Percentiles rank a stretch among this genome's conserved stretches.
Conservation (phyloP, 2,329 filamentous ascomycete genomes). For the Kalmusia sp. region DNA sequence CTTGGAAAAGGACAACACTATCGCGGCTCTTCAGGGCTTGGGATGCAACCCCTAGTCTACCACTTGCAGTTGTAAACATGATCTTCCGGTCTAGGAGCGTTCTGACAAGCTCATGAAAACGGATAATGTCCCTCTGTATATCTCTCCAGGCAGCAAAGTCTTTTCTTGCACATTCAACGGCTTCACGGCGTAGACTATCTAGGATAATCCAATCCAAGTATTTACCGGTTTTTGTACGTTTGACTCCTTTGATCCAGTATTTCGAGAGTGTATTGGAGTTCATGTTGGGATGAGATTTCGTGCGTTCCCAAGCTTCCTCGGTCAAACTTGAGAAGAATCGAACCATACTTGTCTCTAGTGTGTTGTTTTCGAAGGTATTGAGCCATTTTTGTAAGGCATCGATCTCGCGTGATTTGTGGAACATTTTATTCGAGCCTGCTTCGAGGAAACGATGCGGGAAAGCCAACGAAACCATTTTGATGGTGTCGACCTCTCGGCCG, state of each 20-base stretch:
- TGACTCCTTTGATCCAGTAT: background rate
- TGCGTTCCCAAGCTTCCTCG: background rate
- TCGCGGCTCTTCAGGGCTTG: background rate
- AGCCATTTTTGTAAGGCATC: background rate
- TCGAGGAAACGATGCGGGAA: background rate
- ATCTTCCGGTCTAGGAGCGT: slow-evolving; percentile 3
- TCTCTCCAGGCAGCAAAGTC: background rate
- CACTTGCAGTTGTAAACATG: background rate
- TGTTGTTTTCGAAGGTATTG: background rate
- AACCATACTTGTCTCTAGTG: background rate
- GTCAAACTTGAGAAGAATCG: background rate
- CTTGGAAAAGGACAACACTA: slow-evolving; percentile 1
- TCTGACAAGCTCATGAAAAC: background rate
- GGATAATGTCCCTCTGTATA: background rate
- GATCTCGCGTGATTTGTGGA: background rate
- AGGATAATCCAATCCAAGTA: too few species aligned
- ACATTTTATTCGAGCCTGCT: background rate
- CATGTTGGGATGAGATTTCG: background rate
- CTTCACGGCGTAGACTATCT: background rate
- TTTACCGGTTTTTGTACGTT: background rate
- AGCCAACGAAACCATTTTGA: background rate
- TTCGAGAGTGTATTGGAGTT: background rate
- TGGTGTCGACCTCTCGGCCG: background rate
- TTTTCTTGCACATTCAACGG: background rate
- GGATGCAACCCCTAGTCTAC: slow-evolving; percentile 2